Evolutionary conservation across 345 rosid genomes (phyloP).

Genomic region (Gossypium raimondii): DNA sequence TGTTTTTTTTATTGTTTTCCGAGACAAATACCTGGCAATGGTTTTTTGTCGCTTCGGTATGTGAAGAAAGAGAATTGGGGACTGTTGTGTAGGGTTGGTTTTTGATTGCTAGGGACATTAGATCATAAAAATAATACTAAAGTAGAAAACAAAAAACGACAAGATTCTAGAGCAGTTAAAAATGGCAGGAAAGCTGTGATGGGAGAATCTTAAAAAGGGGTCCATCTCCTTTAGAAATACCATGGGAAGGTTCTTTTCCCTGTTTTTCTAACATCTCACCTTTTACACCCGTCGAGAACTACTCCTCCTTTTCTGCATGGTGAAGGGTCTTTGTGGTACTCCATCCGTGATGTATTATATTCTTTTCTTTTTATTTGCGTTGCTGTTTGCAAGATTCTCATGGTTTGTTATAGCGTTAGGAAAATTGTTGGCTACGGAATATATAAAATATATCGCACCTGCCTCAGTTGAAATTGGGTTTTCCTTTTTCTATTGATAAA

Average conservation of each 20-base stretch:
- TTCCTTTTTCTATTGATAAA: no score
- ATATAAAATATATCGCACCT: background rate
- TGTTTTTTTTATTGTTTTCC: background rate
- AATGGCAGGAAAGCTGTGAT: background rate
- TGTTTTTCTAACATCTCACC: background rate
- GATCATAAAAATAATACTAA: background rate
- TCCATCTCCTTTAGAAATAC: background rate
- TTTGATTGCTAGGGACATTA: background rate
- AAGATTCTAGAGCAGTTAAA: background rate
- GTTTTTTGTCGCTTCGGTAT: background rate
- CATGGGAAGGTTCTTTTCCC: background rate
- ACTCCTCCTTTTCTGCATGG: background rate
- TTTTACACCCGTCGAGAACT: conserved; percentile 6
- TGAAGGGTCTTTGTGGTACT: background rate
- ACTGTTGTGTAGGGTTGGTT: background rate
- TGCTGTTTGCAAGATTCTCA: background rate
- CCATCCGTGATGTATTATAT: background rate
- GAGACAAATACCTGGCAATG: background rate
- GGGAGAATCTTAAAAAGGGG: background rate
- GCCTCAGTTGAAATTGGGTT: no score
- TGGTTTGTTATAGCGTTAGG: no score
- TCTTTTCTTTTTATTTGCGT: background rate
- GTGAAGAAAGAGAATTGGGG: background rate
- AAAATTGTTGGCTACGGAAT: background rate
- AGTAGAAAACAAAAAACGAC: background rate